A percentile compares a stretch with the other conserved stretches of the same genome.
phyloP scores from a whole-genome alignment of 1,139 yeast genomes.

The Debaryomyces psychrophilus region DNA sequence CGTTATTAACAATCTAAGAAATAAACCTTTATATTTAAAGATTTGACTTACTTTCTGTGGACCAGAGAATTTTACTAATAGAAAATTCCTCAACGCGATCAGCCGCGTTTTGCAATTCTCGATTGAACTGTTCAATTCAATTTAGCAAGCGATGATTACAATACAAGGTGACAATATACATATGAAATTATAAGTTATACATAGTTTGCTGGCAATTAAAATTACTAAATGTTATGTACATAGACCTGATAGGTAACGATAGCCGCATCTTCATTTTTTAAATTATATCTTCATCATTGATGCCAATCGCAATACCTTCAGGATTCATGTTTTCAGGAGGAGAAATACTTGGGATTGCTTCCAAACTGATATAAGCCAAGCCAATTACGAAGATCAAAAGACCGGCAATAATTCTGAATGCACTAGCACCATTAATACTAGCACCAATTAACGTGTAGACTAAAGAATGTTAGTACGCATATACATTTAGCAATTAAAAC shows the following conservation, averaged over 20 bases:
- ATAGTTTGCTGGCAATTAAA: not conserved
- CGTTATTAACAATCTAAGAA: not conserved
- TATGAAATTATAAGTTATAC: not conserved
- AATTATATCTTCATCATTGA: constrained; percentile 46
- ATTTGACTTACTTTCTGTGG: constrained; percentile 1
- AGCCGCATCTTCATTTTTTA: constrained; percentile 15
- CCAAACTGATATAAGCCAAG: constrained; percentile 58
- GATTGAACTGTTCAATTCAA: not conserved
- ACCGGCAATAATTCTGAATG: constrained; percentile 58
- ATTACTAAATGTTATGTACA: constrained; percentile 2
- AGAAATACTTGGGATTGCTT: constrained; percentile 69
- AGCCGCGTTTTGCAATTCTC: constrained; percentile 3
- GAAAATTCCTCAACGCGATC: not conserved
- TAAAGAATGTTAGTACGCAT: constrained; percentile 23
- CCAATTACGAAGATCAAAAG: constrained; percentile 62
- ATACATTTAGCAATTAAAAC: not conserved
- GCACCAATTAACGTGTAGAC: constrained; percentile 71
- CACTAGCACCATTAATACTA: constrained; percentile 61
- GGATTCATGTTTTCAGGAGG: constrained; percentile 75
- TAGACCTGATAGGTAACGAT: not conserved
- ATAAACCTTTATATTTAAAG: not conserved
- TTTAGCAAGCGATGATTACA: not conserved
- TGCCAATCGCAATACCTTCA: constrained; percentile 51
- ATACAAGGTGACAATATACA: not conserved
- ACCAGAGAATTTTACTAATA: not conserved